Percentiles rank a stretch among this genome's conserved stretches.
Conservation (phyloP, 768 basidiomycete species). For the Naganishia vaughanmartiniae region DNA sequence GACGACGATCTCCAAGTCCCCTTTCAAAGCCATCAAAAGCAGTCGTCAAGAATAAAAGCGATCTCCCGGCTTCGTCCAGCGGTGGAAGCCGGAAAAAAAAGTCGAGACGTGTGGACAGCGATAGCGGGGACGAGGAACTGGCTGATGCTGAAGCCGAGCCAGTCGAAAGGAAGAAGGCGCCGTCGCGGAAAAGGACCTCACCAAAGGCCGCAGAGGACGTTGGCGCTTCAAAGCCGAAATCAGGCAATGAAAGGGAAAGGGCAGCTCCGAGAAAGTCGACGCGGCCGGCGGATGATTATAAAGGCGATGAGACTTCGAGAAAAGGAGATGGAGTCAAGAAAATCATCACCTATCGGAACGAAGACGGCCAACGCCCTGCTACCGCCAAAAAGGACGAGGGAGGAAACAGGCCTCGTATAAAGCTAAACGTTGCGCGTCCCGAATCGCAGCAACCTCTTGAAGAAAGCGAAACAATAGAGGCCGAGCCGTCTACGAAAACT, state of each 20-base stretch:
- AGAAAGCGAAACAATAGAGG: too few relatives aligned
- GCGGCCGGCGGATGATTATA: background rate
- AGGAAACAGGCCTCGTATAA: too few relatives aligned
- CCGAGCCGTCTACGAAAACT: background rate
- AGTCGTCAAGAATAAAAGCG: too few relatives aligned
- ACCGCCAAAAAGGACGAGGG: background rate
- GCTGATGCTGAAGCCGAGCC: background rate
- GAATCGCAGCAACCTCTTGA: too few relatives aligned
- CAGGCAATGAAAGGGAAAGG: background rate
- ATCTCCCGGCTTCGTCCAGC: background rate
- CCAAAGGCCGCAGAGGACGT: background rate
- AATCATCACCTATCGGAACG: background rate
- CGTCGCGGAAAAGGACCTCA: background rate
- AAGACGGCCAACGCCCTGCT: background rate
- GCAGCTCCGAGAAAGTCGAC: background rate
- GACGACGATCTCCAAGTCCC: conserved; percentile 49
- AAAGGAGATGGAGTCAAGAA: background rate
- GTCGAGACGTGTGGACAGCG: background rate
- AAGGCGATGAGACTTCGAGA: background rate
- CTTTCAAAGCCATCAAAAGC: background rate
- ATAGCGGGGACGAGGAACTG: background rate
- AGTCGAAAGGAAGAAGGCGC: background rate
- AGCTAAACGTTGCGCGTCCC: too few relatives aligned
- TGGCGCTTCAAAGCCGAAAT: background rate
- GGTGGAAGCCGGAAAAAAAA: background rate